A percentile compares a stretch with the other conserved stretches of the same genome.
Evolutionary conservation across 2,329 filamentous ascomycete species (phyloP).

Genomic region (Plenodomus tracheiphilus): DNA sequence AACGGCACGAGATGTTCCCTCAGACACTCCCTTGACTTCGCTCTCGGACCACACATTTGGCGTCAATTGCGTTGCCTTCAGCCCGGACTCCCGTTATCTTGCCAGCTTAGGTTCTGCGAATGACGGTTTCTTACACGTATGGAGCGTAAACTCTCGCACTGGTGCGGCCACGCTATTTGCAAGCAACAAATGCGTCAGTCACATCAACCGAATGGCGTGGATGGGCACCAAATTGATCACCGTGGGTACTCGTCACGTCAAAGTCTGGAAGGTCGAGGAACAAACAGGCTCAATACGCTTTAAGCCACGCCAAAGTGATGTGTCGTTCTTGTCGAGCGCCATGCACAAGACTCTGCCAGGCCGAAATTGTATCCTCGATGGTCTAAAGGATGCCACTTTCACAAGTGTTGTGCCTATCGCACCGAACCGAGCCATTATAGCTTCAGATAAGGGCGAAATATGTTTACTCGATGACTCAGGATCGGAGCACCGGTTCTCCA

Average conservation of each 20-base stretch:
- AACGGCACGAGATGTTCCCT: slow-evolving; percentile 72
- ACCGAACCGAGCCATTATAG: slow-evolving; percentile 75
- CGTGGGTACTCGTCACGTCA: slow-evolving; percentile 87
- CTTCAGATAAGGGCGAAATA: slow-evolving; percentile 86
- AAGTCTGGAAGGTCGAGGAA: slow-evolving; percentile 87
- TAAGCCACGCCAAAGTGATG: slow-evolving; percentile 40
- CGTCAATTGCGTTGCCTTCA: slow-evolving; percentile 87
- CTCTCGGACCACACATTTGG: slow-evolving; percentile 90
- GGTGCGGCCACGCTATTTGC: slow-evolving; percentile 78
- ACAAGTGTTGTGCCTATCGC: slow-evolving; percentile 74
- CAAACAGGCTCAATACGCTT: slow-evolving; percentile 54
- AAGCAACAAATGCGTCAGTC: slow-evolving; percentile 91
- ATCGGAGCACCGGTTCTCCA: slow-evolving; percentile 70
- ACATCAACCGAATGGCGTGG: slow-evolving; percentile 86
- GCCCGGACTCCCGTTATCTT: slow-evolving; percentile 79
- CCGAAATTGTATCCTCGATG: slow-evolving; percentile 83
- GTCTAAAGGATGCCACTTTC: slow-evolving; percentile 81
- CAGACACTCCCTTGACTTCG: slow-evolving; percentile 79
- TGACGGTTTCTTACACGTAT: slow-evolving; percentile 92
- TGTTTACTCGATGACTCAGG: slow-evolving; percentile 81
- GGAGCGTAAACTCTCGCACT: slow-evolving; percentile 81
- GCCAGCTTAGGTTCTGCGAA: slow-evolving; percentile 87
- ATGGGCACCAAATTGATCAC: slow-evolving; percentile 83
- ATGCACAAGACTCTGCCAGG: slow-evolving; percentile 71
- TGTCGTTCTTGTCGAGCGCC: slow-evolving; percentile 50